Base-by-base conservation (phyloP, 352 stramenopile genomes). In the Globisporangium megalacanthum region DNA sequence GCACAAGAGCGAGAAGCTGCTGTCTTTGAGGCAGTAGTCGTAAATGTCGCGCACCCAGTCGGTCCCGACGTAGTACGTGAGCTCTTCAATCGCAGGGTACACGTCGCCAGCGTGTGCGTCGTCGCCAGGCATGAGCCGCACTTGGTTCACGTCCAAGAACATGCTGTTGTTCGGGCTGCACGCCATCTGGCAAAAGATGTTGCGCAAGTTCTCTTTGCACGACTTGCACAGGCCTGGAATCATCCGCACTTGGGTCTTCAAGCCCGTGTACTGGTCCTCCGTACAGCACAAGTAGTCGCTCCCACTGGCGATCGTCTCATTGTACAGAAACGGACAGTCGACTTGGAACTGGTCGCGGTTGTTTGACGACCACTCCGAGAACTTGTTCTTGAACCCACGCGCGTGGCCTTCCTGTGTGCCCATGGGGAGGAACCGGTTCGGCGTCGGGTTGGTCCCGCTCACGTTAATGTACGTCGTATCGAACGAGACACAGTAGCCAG, bases 111-210 rank as follows among this genome's bases (percentile, higher is more conserved):
- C 35, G 54, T 88, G 75, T 1, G 68, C 64, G 1, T 53, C 49
- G 54, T 91, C 78, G 50, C 77, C 76, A 11, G 72, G 52, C 60
- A 88, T 71, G 14, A 93, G 63, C 5, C 77, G 75, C 2, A 93
- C 79, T 46, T 89, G 77, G 2, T 73, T 71, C 19, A 87, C 74
- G 10, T 92, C 76, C 46, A 93, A 61, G 45, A 88, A 93, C 62
- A 86, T 65, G 46, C 76, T 86, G 62, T 94, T 90, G 66, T 65
- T 94, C 10, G 83, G 83, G 58, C 84, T 82, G 60, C 83, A 94
- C 6, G 79, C 78, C 52, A 86, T 88, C 49, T 91, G 81, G 64
- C 81, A 94, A 77, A 77, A 92, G 41, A 91, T 60, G 56, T 91
- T 90, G 52, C 75, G 75, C 53, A 90, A 55, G 48, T 89, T 89